A percentile compares a stretch with the other conserved stretches of the same genome.
phyloP scores from a whole-genome alignment of 495 filamentous ascomycete species.

The Penicillium samsonianum region DNA sequence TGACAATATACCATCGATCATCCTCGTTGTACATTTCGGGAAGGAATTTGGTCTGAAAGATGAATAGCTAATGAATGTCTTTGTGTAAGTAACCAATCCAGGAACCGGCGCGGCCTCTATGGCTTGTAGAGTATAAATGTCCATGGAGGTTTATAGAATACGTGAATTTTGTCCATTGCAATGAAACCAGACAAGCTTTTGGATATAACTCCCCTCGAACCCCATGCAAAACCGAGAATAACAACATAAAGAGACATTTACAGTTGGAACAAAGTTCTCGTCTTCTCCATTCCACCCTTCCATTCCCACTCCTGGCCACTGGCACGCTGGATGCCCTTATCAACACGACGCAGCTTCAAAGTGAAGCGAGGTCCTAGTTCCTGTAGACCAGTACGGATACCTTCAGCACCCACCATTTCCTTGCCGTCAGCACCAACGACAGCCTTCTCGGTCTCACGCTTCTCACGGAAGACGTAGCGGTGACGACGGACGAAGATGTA shows the following conservation, averaged over 20 bases:
- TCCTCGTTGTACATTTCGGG: no score
- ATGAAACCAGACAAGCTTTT: constrained; percentile 27
- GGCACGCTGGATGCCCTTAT: constrained; percentile 80
- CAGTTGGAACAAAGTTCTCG: constrained; percentile 88
- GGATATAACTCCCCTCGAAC: constrained; percentile 33
- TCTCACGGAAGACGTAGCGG: constrained; percentile 90
- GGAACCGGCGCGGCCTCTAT: no score
- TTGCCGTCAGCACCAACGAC: constrained; percentile 87
- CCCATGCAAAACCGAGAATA: constrained; percentile 30
- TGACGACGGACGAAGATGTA: constrained; percentile 92
- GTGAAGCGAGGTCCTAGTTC: constrained; percentile 85
- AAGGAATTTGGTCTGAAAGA: no score
- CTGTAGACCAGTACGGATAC: constrained; percentile 79
- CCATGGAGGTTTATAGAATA: neutral
- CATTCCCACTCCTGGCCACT: constrained; percentile 93
- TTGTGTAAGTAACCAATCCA: no score
- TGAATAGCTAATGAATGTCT: no score
- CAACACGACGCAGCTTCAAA: constrained; percentile 84
- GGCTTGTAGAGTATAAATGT: neutral
- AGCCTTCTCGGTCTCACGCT: constrained; percentile 78
- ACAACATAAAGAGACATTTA: constrained; percentile 42
- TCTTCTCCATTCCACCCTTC: constrained; percentile 91
- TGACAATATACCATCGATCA: no score
- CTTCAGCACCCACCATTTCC: constrained; percentile 76
- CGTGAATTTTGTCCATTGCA: constrained; percentile 6